A percentile compares a stretch with the other conserved stretches of the same genome.
Evolutionary conservation across 2,329 filamentous ascomycete species (phyloP).

Genomic region (Botryotinia narcissicola): DNA sequence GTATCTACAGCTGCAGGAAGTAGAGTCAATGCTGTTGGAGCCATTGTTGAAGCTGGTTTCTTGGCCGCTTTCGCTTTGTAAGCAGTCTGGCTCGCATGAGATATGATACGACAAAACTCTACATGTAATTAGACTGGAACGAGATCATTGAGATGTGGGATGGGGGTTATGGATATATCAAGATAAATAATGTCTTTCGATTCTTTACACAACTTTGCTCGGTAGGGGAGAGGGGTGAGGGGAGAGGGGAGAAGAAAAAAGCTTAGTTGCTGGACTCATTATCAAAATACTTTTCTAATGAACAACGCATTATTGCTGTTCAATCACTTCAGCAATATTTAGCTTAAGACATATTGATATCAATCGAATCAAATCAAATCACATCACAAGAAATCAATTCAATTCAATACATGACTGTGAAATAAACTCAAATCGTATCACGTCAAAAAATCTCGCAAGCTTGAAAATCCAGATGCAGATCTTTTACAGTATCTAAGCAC

Average conservation of each 20-base stretch:
- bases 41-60: slow-evolving; percentile 25
- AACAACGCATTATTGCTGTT: not conserved
- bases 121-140: not conserved
- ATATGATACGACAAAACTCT: not conserved
- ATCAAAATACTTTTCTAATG: not conserved
- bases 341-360: not conserved
- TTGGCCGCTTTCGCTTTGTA: slow-evolving; percentile 31
- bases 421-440: not conserved
- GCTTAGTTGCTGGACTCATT: not conserved
- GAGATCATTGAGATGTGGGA: not conserved
- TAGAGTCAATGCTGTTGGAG: slow-evolving; percentile 20
- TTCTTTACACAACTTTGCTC: not conserved
- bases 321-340: not conserved
- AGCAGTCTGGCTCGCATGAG: not conserved
- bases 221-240: no score
- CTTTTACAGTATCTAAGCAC: not conserved
- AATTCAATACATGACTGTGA: not conserved
- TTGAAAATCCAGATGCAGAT: not conserved
- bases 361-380: not conserved
- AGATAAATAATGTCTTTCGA: not conserved
- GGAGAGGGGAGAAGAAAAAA: not conserved
- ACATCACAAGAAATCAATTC: not conserved
- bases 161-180: not conserved
- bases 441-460: not conserved
- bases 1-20: slow-evolving; percentile 16